phyloP scores from a whole-genome alignment of 495 filamentous ascomycete genomes.

The Podospora pseudoanserina region DNA sequence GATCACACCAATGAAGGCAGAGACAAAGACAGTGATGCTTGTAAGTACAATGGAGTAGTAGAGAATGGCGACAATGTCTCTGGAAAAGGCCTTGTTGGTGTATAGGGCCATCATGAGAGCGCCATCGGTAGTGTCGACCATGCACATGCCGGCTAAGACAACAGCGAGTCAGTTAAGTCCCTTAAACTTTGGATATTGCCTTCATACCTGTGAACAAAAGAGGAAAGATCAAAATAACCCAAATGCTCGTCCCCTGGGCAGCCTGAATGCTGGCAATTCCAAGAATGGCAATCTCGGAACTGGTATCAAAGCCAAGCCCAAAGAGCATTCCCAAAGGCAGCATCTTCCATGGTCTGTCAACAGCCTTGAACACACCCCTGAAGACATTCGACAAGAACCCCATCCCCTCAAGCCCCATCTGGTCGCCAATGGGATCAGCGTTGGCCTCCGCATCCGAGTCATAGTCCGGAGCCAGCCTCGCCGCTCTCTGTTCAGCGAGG shows the following conservation, averaged over 20 bases:
- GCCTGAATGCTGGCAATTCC: slow-evolving; percentile 87
- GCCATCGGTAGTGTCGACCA: slow-evolving; percentile 85
- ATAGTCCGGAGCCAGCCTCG: slow-evolving; percentile 16
- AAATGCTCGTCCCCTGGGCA: slow-evolving; percentile 79
- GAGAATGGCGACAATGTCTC: slow-evolving; percentile 79
- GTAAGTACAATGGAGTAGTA: slow-evolving; percentile 95
- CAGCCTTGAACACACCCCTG: slow-evolving; percentile 71
- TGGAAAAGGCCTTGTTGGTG: slow-evolving; percentile 66
- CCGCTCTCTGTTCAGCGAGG: slow-evolving; percentile 39
- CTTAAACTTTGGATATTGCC: slow-evolving; percentile 1
- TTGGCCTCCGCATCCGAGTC: slow-evolving; percentile 25
- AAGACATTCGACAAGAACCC: slow-evolving; percentile 72
- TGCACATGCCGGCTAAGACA: slow-evolving; percentile 73
- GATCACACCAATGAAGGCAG: slow-evolving; percentile 78
- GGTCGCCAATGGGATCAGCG: slow-evolving; percentile 46
- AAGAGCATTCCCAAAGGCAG: slow-evolving; percentile 87
- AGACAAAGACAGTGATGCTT: slow-evolving; percentile 79
- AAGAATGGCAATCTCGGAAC: slow-evolving; percentile 85
- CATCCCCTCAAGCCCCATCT: slow-evolving; percentile 69
- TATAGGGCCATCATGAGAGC: slow-evolving; percentile 95
- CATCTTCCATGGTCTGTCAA: slow-evolving; percentile 98
- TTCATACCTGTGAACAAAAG: slow-evolving; percentile 74
- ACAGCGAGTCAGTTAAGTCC: slow-evolving; percentile 8
- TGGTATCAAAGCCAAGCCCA: slow-evolving; percentile 94
- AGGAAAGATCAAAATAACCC: slow-evolving; percentile 93